phyloP scores from a whole-genome alignment of 148 eudicot species.

The Rhododendron henanense region DNA sequence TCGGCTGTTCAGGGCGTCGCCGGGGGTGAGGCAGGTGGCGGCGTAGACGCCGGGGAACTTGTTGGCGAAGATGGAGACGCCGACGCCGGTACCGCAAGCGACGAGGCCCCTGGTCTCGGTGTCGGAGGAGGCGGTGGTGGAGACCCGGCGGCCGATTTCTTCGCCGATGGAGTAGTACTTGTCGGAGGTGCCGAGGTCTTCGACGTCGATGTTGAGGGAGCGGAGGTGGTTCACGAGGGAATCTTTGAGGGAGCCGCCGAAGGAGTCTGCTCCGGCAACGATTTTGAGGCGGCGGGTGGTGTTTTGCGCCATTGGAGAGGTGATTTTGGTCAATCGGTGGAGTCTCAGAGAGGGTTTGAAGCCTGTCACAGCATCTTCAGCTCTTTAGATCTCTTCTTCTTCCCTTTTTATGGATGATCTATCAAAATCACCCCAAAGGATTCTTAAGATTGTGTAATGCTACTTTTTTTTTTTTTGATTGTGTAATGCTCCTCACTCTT shows the following conservation, averaged over 20 bases:
- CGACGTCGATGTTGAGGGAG: constrained; percentile 62
- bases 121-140: constrained; percentile 10
- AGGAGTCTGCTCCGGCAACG: constrained; percentile 77
- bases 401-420: too few species aligned
- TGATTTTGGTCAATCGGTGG: not conserved
- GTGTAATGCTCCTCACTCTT: too few species aligned
- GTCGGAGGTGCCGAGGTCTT: constrained; percentile 69
- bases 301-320: constrained; percentile 19
- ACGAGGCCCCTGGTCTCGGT: constrained; percentile 53
- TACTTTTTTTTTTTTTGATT: too few species aligned
- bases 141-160: constrained; percentile 58
- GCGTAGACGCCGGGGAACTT: constrained; percentile 76
- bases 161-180: constrained; percentile 71
- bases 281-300: constrained; percentile 43
- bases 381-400: too few species aligned
- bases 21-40: constrained; percentile 53
- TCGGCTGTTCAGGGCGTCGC: constrained; percentile 60
- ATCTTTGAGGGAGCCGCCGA: constrained; percentile 64
- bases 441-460: too few species aligned
- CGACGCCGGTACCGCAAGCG: constrained; percentile 78
- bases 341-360: too few species aligned
- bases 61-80: constrained; percentile 84
- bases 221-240: constrained; percentile 61
- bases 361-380: too few species aligned
- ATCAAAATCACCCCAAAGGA: too few species aligned